Conservation (phyloP, 129 eudicot genomes). For the Centrapalus pauciflorus region DNA sequence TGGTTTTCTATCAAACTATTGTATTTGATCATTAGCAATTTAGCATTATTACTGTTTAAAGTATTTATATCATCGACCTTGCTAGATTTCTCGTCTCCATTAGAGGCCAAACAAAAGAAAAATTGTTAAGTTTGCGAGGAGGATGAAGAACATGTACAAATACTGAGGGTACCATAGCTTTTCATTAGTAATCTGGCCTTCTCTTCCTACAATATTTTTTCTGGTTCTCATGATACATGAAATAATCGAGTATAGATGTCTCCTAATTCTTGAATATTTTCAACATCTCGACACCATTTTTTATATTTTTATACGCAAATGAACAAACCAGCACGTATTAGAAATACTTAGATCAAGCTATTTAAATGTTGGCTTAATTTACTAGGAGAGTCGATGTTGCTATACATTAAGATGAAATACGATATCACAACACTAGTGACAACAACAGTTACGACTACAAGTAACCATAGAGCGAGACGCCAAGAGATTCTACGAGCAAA, state of each 20-base stretch:
- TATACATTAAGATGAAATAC: too few species aligned
- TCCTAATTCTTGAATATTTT: conserved; percentile 58
- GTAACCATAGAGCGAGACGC: background rate
- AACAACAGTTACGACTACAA: too few species aligned
- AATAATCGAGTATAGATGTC: conserved; percentile 84
- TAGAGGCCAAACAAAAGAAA: conserved; percentile 30
- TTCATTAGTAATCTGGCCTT: conserved; percentile 56
- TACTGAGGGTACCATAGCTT: conserved; percentile 43
- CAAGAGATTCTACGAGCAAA: background rate
- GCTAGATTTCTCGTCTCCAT: conserved; percentile 26
- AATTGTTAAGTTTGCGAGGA: conserved; percentile 44
- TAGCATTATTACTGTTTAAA: conserved; percentile 7
- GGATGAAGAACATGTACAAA: conserved; percentile 50
- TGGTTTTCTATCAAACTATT: conserved; percentile 20
- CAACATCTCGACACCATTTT: conserved; percentile 85
- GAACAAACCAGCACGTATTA: conserved; percentile 1
- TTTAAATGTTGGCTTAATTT: background rate
- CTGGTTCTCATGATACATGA: conserved; percentile 84
- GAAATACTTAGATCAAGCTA: background rate
- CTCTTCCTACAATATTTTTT: conserved; percentile 71
- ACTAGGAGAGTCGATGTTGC: too few species aligned
- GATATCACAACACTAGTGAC: too few species aligned
- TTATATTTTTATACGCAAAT: conserved; percentile 59
- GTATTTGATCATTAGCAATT: background rate
- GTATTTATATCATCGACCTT: conserved; percentile 12